These are phyloP conservation scores for Cantharellus cinnabarinus DNA, from an alignment of 768 basidiomycete species.

Conservation along the genomic window DNA sequence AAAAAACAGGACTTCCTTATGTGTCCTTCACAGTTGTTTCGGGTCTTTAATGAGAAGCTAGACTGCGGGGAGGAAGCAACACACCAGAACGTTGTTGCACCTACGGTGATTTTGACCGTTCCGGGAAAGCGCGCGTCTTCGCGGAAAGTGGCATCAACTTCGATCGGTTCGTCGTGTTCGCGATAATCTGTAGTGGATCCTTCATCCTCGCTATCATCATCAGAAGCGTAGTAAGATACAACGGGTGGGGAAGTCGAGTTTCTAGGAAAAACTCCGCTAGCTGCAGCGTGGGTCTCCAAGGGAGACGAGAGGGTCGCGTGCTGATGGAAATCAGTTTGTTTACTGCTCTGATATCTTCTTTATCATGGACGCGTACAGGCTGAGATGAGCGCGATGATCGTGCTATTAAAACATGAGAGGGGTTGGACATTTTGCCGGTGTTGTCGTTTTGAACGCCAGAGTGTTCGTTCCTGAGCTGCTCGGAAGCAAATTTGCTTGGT, in stretches of 20 bases:
- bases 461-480: too few species aligned
- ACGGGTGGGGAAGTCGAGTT: conserved; percentile 58
- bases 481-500: too few species aligned
- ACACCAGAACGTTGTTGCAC: conserved; percentile 78
- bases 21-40: conserved; percentile 34
- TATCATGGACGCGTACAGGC: background rate
- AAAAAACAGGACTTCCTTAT: conserved; percentile 80
- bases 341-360: background rate
- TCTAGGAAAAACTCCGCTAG: conserved; percentile 54
- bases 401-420: conserved; percentile 75
- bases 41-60: background rate
- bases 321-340: conserved; percentile 25
- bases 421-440: conserved; percentile 25
- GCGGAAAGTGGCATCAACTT: conserved; percentile 63
- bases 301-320: conserved; percentile 67
- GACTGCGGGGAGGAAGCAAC: conserved; percentile 14
- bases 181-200: conserved; percentile 7
- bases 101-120: conserved; percentile 78
- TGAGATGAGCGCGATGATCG: conserved; percentile 48
- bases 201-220: conserved; percentile 30
- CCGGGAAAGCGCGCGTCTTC: conserved; percentile 51
- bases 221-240: conserved; percentile 48
- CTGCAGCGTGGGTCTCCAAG: conserved; percentile 75
- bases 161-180: conserved; percentile 27
- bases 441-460: too few species aligned